These are phyloP conservation scores for Backusella psychrophila DNA, from an alignment of 192 early-diverging fungal species.

Conservation along the genomic window DNA sequence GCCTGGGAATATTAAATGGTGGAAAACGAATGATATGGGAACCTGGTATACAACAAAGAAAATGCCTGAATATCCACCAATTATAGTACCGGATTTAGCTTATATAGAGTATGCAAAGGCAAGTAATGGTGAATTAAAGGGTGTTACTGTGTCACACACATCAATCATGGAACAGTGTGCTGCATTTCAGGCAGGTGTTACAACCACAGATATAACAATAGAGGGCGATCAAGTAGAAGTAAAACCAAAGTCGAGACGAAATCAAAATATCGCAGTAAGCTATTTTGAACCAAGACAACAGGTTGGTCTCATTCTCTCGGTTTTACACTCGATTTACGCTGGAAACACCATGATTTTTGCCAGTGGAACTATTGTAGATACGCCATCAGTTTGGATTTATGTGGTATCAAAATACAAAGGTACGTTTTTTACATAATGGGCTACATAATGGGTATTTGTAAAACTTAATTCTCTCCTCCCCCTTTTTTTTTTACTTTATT, in stretches of 20 bases:
- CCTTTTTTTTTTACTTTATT: not conserved
- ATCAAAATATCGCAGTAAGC: conserved; percentile 56
- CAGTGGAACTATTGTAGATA: conserved; percentile 57
- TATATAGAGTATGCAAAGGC: conserved; percentile 87
- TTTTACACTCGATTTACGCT: conserved; percentile 65
- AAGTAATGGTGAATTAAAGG: conserved; percentile 81
- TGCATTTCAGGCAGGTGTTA: conserved; percentile 23
- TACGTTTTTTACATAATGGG: conserved; percentile 23
- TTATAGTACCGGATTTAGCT: conserved; percentile 62
- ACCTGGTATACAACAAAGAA: conserved; percentile 59
- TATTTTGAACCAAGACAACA: conserved; percentile 84
- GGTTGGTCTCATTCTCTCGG: conserved; percentile 67
- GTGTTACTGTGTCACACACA: conserved; percentile 73
- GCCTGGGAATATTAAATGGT: conserved; percentile 72
- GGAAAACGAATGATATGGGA: conserved; percentile 81
- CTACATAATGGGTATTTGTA: not conserved
- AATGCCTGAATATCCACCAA: conserved; percentile 41
- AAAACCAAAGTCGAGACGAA: conserved; percentile 1
- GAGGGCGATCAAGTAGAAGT: not conserved
- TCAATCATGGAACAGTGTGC: conserved; percentile 73
- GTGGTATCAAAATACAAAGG: conserved; percentile 67
- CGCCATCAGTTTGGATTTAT: conserved; percentile 69
- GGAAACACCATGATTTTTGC: conserved; percentile 71
- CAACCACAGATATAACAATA: conserved; percentile 3
- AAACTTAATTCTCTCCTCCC: not conserved